Base-by-base conservation (phyloP, 2,329 filamentous ascomycete genomes). In the Aspergillus hortae region DNA sequence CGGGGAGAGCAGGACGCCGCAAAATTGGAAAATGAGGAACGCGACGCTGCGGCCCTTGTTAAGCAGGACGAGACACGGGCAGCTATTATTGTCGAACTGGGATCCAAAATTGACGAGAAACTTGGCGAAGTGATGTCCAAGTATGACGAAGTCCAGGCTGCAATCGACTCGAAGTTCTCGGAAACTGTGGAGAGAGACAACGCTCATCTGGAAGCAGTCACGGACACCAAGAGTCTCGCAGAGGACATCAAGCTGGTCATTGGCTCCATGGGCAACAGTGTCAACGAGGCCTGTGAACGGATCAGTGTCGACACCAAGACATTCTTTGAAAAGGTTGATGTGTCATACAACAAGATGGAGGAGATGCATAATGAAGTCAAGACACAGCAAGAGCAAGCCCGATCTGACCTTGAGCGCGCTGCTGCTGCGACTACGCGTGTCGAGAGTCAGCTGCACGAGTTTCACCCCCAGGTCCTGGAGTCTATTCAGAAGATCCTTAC, bases 241-340 rank as follows among this genome's bases (percentile, higher is more conserved):
- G 92, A 96, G 55, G 94, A 97, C 61, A 82, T 97, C 53, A 92
- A 90, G 69, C 76, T 89, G 7, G 83, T 95, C 1, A 86, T 96
- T 51, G 91, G 95, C 61, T 91, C 89, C 0, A 85, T 96, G 44
- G 89, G 90, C 6, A 84, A 84, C 33, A 87, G 86, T 6, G 85
- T 96, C 49, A 89, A 87, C 0, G 90, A 95, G 49, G 87, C 89
- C 1, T 82, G 92, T 51, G 89, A 95, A 64, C 92, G 91, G 71
- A 88, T 92, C 80, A 85, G 90, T 51, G 87, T 90, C 64, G 90
- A 94, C 42, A 92, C 90, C 6, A 90, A 89, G 74, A 91, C 88
- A 0, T 89, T 96, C 27, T 92, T 95, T 61, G 83, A 81, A 47
- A 86, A 87, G 58, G 87, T 96, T 12, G 89, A 95, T 50, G 86